phyloP scores from a whole-genome alignment of 179 eudicot species.

The Amaranthus tricolor region DNA sequence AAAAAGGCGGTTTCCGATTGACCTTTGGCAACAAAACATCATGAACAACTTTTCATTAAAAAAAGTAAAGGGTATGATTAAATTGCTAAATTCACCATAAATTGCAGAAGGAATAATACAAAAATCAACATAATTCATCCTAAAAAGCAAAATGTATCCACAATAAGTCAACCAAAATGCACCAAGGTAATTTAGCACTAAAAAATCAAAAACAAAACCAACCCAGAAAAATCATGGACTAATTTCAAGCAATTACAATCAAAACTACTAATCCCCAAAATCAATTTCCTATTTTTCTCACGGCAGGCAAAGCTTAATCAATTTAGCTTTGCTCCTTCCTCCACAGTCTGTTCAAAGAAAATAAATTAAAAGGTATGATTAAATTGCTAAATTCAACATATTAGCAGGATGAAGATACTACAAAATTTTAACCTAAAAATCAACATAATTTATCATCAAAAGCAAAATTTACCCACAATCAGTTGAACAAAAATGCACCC shows the following conservation, averaged over 20 bases:
- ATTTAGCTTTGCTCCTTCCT: background rate
- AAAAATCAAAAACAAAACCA: background rate
- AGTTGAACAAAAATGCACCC: background rate
- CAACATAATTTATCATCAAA: conserved; percentile 3
- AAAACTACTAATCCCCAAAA: conserved; percentile 4
- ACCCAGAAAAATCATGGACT: background rate
- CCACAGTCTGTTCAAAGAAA: background rate
- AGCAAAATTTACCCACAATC: conserved; percentile 1
- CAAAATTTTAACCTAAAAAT: background rate
- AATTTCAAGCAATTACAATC: conserved; percentile 4
- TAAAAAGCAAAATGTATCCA: background rate
- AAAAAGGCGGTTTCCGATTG: no score
- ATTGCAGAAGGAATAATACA: background rate
- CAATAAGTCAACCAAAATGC: background rate
- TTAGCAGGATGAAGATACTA: background rate
- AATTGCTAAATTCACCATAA: background rate
- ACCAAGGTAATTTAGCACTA: background rate
- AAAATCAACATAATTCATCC: background rate
- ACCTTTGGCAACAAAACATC: no score
- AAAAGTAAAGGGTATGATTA: background rate
- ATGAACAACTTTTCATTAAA: no score
- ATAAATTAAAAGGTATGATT: background rate
- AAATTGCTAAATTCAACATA: background rate
- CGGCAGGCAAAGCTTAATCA: background rate
- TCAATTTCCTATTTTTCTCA: background rate